These are phyloP conservation scores for Dendrocalamus latiflorus DNA, from an alignment of 202 grass and related monocot genomes.

Conservation along the genomic window DNA sequence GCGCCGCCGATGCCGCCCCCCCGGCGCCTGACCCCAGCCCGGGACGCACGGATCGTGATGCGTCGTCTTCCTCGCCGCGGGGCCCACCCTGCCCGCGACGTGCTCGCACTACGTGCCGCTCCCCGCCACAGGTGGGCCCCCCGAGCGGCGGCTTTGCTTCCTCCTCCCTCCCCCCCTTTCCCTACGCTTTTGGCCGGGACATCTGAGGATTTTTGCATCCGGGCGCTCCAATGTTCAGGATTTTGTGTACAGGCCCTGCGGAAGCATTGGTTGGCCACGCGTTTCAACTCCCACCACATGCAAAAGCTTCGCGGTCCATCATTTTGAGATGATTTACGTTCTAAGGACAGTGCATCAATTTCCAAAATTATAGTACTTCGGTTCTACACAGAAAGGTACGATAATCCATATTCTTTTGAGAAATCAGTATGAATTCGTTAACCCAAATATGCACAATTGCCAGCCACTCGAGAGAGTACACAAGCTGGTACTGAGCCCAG, in stretches of 20 bases:
- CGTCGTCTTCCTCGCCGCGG: conserved; percentile 41
- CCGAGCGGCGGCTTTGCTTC: conserved; percentile 34
- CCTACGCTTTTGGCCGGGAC: neutral
- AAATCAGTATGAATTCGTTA: too few relatives aligned
- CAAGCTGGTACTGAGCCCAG: too few relatives aligned
- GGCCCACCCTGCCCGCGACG: conserved; percentile 2
- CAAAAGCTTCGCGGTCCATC: neutral
- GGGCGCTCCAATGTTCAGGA: neutral
- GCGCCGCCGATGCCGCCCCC: conserved; percentile 28
- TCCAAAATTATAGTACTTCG: neutral
- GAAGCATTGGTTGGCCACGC: neutral
- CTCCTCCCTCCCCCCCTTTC: neutral
- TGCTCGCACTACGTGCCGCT: conserved; percentile 13
- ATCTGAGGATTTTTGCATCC: neutral
- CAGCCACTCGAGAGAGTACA: neutral
- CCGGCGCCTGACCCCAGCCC: conserved; percentile 9
- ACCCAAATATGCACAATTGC: neutral
- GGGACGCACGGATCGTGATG: conserved; percentile 35
- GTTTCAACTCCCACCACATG: neutral
- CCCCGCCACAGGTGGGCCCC: neutral
- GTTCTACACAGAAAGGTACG: neutral
- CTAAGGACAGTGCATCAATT: neutral
- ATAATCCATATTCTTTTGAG: too few relatives aligned
- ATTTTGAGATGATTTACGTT: neutral
- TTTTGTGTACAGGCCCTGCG: neutral